Evolutionary conservation across 768 basidiomycete species (phyloP), one percentile per base, ranked within the genome.

Genomic region (Auriscalpium vulgare): DNA sequence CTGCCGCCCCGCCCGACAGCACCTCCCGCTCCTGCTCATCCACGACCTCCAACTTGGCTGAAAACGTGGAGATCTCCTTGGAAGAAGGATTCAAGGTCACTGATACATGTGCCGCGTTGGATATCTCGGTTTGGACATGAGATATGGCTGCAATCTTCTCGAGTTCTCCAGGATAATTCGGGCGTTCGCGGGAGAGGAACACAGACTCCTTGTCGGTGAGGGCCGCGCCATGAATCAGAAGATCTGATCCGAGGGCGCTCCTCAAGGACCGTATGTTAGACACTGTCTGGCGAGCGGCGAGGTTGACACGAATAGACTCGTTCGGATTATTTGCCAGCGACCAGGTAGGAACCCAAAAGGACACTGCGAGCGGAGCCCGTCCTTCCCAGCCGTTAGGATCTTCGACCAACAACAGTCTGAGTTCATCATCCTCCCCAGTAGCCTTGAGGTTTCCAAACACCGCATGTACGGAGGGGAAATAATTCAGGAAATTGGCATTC

Each of bases 231-330:
- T 35, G 69, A 52, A 54, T 48, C 44, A 8, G 47, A 29, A 62
- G 58, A 6, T 36, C 10, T 1, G 65, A 23, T 0, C 73, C 71
- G 14, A 72, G 65, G 21, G 8, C 8, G 17, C 58, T 65, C 40
- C 10, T 19, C 17, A 34, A 14, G 19, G 45, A 19, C 11, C 8
- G 21, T 13, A 17, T 56, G 16, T 45, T 59, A 2, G 62, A 57
- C 21, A 62, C 60, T 9, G 67, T 68, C 23, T 59, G 69, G 60
- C 29, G 66, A 63, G 13, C 69, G 53, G 40, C 74, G 57, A 64
- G 51, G n/a, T 46, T 43, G 19, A 64, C 49, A 7, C 37, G 19
- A 16, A 58, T n/a, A 21, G 57, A 37, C 4, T 35, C 37, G 6
- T 45, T 16, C 14, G 57, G 60, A 23, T 53, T 50, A 34, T 57